Conservation (phyloP, 2,329 filamentous ascomycete genomes). For the Pseudogymnoascus sp. region DNA sequence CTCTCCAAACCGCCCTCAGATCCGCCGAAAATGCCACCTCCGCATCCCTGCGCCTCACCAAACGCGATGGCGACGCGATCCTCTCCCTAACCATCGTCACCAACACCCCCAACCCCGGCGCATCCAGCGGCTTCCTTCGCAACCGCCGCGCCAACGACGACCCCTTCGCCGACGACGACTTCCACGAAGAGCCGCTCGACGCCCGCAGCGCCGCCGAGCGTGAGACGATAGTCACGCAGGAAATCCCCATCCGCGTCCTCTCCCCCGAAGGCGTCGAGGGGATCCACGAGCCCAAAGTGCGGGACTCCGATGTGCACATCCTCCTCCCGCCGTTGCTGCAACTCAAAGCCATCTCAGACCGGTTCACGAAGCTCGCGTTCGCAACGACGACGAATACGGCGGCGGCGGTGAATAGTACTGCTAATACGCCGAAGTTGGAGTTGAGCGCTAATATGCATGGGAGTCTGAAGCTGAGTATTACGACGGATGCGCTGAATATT, state of each 20-base stretch:
- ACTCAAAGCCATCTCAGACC: constrained; percentile 87
- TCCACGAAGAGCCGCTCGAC: constrained; percentile 44
- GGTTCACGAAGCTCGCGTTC: constrained; percentile 80
- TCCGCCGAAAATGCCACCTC: constrained; percentile 77
- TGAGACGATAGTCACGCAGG: constrained; percentile 89
- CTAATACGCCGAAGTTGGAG: constrained; percentile 62
- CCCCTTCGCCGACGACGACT: constrained; percentile 36
- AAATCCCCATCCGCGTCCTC: constrained; percentile 89
- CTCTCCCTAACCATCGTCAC: constrained; percentile 86
- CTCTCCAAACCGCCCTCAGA: constrained; percentile 83
- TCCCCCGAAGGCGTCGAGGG: constrained; percentile 76
- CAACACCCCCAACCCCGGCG: constrained; percentile 50
- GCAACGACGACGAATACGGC: constrained; percentile 29
- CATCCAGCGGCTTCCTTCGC: constrained; percentile 26
- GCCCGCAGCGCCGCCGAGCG: constrained; percentile 59
- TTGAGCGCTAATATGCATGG: constrained; percentile 94
- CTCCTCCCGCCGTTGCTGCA: constrained; percentile 79
- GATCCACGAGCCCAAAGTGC: constrained; percentile 86
- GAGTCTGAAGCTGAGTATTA: constrained; percentile 68
- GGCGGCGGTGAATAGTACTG: constrained; percentile 18
- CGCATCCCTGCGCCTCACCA: constrained; percentile 81
- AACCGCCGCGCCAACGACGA: constrained; percentile 31
- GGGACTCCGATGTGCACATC: constrained; percentile 91
- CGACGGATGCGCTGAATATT: constrained; percentile 78
- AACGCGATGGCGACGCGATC: constrained; percentile 80